Percentiles rank a stretch among this genome's conserved stretches.
Conservation (phyloP, 192 early-diverging fungal species). For the Backusella circina region DNA sequence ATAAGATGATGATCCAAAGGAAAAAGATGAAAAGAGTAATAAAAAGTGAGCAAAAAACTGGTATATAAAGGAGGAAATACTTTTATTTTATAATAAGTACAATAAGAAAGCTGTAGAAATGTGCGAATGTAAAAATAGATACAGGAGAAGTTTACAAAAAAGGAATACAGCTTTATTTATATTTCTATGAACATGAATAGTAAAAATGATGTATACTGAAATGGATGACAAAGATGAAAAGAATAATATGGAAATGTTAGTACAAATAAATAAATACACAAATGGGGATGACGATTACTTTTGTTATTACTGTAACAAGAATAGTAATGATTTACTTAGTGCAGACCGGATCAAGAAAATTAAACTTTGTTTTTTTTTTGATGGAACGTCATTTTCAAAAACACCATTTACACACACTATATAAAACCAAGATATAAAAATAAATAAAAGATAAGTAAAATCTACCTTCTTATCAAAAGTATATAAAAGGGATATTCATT, state of each 20-base stretch:
- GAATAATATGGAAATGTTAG: not conserved
- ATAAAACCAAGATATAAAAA: not conserved
- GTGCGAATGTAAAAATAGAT: not conserved
- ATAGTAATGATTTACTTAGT: not conserved
- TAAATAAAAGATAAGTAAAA: not conserved
- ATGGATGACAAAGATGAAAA: too few relatives aligned
- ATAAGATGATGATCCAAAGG: not conserved
- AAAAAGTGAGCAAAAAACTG: not conserved
- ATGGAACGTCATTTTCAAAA: not conserved
- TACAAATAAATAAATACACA: not conserved
- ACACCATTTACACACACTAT: not conserved
- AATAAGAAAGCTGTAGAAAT: not conserved
- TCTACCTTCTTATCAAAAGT: not conserved
- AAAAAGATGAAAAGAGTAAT: not conserved
- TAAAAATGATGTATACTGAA: not conserved
- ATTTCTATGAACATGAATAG: not conserved
- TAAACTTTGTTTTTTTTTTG: not conserved
- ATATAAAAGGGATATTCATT: not conserved
- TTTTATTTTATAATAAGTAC: not conserved
- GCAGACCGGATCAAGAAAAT: not conserved
- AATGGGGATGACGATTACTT: not conserved
- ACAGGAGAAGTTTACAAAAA: not conserved
- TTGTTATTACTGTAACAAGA: not conserved
- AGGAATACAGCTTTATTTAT: not conserved
- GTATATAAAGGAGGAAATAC: not conserved